Evolutionary conservation across 148 eudicot genomes (phyloP).

Genomic region (Selenicereus undatus): DNA sequence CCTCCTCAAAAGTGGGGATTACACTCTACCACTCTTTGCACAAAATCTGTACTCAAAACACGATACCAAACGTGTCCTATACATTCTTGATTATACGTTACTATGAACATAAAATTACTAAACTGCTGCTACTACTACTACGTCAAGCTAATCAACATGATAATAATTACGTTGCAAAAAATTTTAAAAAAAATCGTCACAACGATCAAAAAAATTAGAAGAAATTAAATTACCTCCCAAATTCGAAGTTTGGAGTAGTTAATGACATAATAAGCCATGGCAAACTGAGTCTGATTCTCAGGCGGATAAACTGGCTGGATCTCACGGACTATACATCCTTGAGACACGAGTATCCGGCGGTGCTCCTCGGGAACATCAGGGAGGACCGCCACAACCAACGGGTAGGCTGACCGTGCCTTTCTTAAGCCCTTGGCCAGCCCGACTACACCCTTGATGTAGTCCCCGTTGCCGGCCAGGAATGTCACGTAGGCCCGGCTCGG

Average conservation of each 20-base stretch:
- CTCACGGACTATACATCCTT: background rate
- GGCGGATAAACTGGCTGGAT: background rate
- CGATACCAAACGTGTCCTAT: no score
- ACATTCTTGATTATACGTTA: no score
- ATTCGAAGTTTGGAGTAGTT: background rate
- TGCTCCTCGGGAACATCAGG: conserved; percentile 63
- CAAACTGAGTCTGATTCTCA: background rate
- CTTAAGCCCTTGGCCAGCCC: conserved; percentile 46
- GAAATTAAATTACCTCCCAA: background rate
- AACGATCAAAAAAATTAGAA: no score
- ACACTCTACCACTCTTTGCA: no score
- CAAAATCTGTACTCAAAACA: no score
- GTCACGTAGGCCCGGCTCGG: conserved; percentile 38
- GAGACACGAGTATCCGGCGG: conserved; percentile 35
- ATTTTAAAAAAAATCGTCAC: no score
- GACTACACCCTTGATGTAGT: conserved; percentile 30
- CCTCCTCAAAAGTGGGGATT: no score
- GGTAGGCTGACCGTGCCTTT: conserved; percentile 39
- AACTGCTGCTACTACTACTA: no score
- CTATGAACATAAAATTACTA: no score
- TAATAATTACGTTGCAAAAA: no score
- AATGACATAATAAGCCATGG: background rate
- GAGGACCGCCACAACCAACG: conserved; percentile 53
- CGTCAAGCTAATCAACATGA: no score
- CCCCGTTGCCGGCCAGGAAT: conserved; percentile 36